phyloP scores from a whole-genome alignment of 1,139 yeast species.

The Scheffersomyces cryptocercus region DNA sequence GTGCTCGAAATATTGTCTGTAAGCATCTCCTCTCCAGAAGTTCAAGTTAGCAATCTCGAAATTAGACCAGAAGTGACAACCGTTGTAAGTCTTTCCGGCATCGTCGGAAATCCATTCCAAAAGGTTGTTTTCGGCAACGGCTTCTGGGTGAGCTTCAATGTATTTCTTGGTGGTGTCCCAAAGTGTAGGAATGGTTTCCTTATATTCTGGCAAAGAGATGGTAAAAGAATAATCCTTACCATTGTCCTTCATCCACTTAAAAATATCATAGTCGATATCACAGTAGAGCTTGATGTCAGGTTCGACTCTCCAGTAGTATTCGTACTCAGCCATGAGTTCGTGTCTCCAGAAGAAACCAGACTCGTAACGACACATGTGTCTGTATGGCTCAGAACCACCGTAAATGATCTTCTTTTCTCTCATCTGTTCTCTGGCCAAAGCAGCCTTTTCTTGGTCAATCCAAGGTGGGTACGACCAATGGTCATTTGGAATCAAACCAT shows the following conservation, averaged over 20 bases:
- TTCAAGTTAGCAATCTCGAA: conserved; percentile 77
- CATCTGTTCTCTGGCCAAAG: conserved; percentile 52
- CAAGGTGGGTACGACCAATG: conserved; percentile 56
- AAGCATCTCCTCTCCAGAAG: conserved; percentile 74
- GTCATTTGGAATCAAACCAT: conserved; percentile 45
- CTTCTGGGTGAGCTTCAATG: conserved; percentile 63
- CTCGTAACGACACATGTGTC: conserved; percentile 92
- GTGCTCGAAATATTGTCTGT: conserved; percentile 64
- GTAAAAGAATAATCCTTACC: conserved; percentile 77
- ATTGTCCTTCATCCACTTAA: conserved; percentile 77
- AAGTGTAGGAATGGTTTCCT: conserved; percentile 74
- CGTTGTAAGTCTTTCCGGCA: conserved; percentile 65
- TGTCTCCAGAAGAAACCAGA: conserved; percentile 89
- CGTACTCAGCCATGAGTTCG: conserved; percentile 66
- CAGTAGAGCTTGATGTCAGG: conserved; percentile 79
- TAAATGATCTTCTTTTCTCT: conserved; percentile 54
- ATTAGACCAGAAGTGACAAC: conserved; percentile 89
- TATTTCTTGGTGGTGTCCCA: conserved; percentile 79
- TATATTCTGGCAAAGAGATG: conserved; percentile 80
- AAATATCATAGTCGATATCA: conserved; percentile 79
- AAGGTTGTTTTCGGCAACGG: conserved; percentile 64
- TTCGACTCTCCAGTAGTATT: conserved; percentile 94
- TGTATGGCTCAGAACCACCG: conserved; percentile 61
- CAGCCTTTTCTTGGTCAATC: conserved; percentile 62
- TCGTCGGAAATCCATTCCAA: conserved; percentile 74